Base-by-base conservation (phyloP, 148 eudicot species). In the Amaranthus hypochondriacus region DNA sequence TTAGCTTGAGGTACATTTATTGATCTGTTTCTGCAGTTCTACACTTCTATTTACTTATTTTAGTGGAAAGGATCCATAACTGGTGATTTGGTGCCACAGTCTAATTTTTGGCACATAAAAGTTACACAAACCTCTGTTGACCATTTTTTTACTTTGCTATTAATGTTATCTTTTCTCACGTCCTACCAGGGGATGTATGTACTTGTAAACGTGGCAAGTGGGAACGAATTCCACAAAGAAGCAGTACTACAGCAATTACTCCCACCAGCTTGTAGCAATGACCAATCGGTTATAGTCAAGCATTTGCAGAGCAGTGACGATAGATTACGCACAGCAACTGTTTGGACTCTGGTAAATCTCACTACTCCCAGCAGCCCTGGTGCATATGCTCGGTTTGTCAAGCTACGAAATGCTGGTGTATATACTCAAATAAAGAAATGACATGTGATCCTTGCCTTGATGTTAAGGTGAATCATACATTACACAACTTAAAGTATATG, bases 261-360 rank as follows among this genome's bases (percentile, higher is more conserved):
- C 69, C 87, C 84, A 52, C 79, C 79, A 71, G 48, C 80, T 48
- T 79, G 80, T 62, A 76, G 77, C 56, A 57, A 73, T 67, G 85
- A 77, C 21, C 87, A 84, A 64, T 77, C 87, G 60, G 58, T 86
- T 55, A 14, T 90, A 70, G 60, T 81, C 80, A 89, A 86, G 73
- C 83, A 84, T 78, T 81, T 92, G 84, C 89, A 80, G 70, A 96
- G 86, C 84, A 81, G 68, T 56, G 87, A 86, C 77, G 82, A 81
- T 78, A 81, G 75, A 54, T 78, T 96, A 77, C 89, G 99, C 44
- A 83, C 89, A 44, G 99, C 92, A 73, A 73, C 91, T 70, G 82
- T 83, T 60, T 96, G 99, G 99, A 56, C 92, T 67, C 68, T 96
- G 42, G 78, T 92, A 49, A 92, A 96, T 86, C 94, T 96, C 75